Conservation (phyloP, 108 stramenopile species). For the Nannochloropsis granulata region DNA sequence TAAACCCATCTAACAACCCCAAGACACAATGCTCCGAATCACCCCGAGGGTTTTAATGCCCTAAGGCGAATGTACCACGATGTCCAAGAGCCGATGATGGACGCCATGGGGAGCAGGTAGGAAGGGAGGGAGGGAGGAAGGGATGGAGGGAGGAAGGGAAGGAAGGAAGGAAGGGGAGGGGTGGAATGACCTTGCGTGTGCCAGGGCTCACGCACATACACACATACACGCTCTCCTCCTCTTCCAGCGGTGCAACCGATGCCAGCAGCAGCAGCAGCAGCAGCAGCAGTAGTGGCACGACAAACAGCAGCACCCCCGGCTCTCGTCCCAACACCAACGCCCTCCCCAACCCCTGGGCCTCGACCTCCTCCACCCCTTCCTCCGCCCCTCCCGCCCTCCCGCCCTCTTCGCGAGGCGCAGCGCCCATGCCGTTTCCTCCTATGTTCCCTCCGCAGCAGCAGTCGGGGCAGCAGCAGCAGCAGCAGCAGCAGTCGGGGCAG, state of each 20-base stretch:
- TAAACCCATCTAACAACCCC: not conserved
- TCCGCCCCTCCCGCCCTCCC: too few relatives aligned
- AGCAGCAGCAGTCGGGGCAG: constrained; percentile 7
- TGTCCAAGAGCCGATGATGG: constrained; percentile 86
- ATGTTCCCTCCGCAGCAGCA: too few relatives aligned
- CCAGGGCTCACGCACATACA: not conserved
- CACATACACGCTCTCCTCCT: not conserved
- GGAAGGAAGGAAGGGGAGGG: not conserved
- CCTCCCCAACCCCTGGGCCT: constrained; percentile 89
- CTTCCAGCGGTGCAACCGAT: not conserved
- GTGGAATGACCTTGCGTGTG: not conserved
- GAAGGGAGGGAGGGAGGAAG: not conserved
- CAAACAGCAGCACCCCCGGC: not conserved
- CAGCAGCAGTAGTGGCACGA: not conserved
- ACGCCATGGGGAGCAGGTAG: constrained; percentile 44
- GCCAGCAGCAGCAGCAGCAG: constrained; percentile 1
- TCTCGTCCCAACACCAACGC: constrained; percentile 53
- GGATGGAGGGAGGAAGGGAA: not conserved
- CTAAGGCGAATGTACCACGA: constrained; percentile 79
- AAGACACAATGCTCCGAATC: constrained; percentile 33
- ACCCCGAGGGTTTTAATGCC: constrained; percentile 83
- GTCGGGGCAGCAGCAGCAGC: not conserved
- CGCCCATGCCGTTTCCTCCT: too few relatives aligned
- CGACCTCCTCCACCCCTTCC: not conserved
- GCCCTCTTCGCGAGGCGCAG: too few relatives aligned